Conservation (phyloP, 345 rosid species). For the Stellera chamaejasme region DNA sequence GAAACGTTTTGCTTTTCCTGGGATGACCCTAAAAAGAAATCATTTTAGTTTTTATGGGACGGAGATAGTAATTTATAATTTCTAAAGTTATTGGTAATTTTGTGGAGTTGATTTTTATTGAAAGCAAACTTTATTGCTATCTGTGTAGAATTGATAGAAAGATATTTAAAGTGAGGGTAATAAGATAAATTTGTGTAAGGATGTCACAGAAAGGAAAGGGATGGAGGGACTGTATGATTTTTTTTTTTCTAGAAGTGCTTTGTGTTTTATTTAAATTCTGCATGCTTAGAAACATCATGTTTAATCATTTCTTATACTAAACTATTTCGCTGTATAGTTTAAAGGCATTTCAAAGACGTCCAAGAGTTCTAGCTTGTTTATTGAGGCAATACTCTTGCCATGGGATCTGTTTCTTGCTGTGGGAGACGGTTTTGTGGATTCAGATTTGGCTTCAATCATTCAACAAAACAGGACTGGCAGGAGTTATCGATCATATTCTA, state of each 20-base stretch:
- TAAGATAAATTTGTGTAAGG: too few species aligned
- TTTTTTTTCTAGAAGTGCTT: not conserved
- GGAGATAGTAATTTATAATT: too few species aligned
- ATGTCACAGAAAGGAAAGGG: too few species aligned
- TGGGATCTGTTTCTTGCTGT: conserved; percentile 57
- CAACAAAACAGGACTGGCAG: conserved; percentile 4
- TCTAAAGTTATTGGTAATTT: too few species aligned
- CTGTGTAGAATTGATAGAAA: too few species aligned
- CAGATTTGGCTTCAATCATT: conserved; percentile 15
- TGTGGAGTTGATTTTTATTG: too few species aligned
- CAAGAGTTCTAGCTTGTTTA: conserved; percentile 31
- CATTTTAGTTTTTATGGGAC: too few species aligned
- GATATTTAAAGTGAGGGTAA: too few species aligned
- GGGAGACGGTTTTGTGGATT: conserved; percentile 27
- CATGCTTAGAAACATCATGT: not conserved
- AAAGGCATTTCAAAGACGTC: conserved; percentile 32
- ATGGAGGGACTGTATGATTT: conserved; percentile 5
- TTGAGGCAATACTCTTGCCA: conserved; percentile 67
- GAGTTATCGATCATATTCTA: conserved; percentile 23
- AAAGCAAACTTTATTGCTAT: too few species aligned
- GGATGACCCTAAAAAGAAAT: too few species aligned
- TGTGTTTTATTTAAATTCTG: not conserved
- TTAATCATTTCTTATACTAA: not conserved
- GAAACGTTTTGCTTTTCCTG: too few species aligned
- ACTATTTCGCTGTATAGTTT: conserved; percentile 26